Conservation (phyloP, 805 yeast genomes). For the Candida xyloterini region DNA sequence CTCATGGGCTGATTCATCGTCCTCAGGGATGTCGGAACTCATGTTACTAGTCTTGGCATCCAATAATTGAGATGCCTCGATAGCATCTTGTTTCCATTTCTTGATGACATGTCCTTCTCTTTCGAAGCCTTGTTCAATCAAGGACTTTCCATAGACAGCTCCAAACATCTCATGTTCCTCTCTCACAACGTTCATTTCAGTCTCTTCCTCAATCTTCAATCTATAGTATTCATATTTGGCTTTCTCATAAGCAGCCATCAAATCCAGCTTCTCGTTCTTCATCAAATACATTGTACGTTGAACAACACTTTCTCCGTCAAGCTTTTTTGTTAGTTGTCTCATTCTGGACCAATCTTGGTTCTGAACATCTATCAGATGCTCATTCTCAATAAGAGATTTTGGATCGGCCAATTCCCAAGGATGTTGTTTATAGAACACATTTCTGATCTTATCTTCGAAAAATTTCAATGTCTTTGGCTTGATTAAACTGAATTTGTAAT, state of each 20-base stretch:
- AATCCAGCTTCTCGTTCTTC: constrained; percentile 33
- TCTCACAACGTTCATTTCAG: constrained; percentile 62
- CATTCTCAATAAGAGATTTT: constrained; percentile 73
- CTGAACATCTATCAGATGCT: constrained; percentile 48
- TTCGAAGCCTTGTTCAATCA: constrained; percentile 64
- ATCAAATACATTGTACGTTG: constrained; percentile 65
- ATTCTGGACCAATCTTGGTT: constrained; percentile 74
- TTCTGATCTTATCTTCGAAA: constrained; percentile 78
- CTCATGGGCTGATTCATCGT: constrained; percentile 15
- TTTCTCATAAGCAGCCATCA: constrained; percentile 73
- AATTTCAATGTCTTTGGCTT: constrained; percentile 53
- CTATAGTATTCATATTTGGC: constrained; percentile 88
- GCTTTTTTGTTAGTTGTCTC: constrained; percentile 65
- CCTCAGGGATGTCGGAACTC: constrained; percentile 25
- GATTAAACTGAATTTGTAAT: constrained; percentile 41
- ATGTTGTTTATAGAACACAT: constrained; percentile 83
- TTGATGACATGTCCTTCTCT: constrained; percentile 70
- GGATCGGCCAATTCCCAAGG: constrained; percentile 98
- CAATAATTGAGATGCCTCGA: constrained; percentile 54
- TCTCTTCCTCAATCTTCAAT: constrained; percentile 78
- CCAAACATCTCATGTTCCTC: constrained; percentile 91
- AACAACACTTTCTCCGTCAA: constrained; percentile 88
- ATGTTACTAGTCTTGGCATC: constrained; percentile 42
- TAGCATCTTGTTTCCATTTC: constrained; percentile 71
- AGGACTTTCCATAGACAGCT: constrained; percentile 60